Percentiles rank a stretch among this genome's conserved stretches.
phyloP scores from a whole-genome alignment of 106 monocot species.

The Ottelia alismoides region DNA sequence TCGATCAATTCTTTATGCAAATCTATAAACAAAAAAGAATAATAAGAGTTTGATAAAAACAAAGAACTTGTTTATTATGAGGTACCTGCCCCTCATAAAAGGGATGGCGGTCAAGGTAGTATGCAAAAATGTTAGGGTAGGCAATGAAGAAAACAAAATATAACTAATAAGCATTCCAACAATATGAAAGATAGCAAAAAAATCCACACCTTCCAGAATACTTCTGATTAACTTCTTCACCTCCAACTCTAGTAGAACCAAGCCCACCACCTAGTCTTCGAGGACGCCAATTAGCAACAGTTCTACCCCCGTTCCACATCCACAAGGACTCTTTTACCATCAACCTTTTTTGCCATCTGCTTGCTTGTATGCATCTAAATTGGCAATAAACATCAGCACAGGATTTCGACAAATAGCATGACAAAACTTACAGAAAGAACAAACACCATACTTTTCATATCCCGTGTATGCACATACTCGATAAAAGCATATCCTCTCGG shows the following conservation, averaged over 20 bases:
- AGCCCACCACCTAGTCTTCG: conserved; percentile 95
- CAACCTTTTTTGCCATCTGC: conserved; percentile 96
- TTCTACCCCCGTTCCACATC: conserved; percentile 98
- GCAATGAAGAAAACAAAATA: neutral
- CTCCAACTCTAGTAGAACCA: conserved; percentile 83
- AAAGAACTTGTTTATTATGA: conserved; percentile 4
- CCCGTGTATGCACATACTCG: conserved; percentile 86
- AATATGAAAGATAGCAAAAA: neutral
- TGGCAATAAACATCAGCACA: neutral
- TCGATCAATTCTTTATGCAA: conserved; percentile 29
- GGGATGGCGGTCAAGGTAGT: too few species aligned
- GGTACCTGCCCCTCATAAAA: too few species aligned
- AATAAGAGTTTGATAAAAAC: neutral
- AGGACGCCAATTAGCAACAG: conserved; percentile 94
- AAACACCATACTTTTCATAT: conserved; percentile 83
- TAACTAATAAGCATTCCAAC: neutral
- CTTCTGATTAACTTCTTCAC: conserved; percentile 72
- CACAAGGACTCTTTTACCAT: conserved; percentile 76
- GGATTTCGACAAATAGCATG: neutral
- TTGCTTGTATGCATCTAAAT: conserved; percentile 95
- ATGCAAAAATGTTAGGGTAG: too few species aligned
- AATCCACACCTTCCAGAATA: conserved; percentile 43
- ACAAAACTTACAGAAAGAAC: neutral
- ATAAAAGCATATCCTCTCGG: conserved; percentile 97
- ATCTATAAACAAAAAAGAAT: neutral